Percentiles rank a stretch among this genome's conserved stretches.
Evolutionary conservation across 2,329 filamentous ascomycete genomes (phyloP).

Genomic region (Fusarium subtropicale): DNA sequence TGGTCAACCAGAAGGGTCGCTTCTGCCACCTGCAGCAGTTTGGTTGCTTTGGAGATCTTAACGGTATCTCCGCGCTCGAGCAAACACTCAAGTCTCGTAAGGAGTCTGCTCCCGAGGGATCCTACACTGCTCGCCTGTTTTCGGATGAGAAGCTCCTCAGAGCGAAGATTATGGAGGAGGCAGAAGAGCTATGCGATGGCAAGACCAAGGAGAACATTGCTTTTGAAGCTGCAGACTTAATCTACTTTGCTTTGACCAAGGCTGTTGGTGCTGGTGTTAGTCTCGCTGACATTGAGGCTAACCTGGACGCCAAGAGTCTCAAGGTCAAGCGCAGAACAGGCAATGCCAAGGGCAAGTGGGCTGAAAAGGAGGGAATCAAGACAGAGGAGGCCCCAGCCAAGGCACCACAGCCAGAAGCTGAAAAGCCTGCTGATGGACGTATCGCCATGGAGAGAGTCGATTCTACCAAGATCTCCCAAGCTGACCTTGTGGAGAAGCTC

Average conservation of each 20-base stretch:
- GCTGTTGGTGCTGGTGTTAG: constrained; percentile 86
- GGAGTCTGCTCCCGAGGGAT: constrained; percentile 83
- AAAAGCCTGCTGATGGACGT: constrained; percentile 58
- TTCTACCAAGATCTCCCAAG: constrained; percentile 70
- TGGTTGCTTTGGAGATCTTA: constrained; percentile 89
- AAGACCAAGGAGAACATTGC: constrained; percentile 84
- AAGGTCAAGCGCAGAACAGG: constrained; percentile 95
- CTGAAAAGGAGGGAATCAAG: constrained; percentile 80
- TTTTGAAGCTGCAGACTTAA: constrained; percentile 92
- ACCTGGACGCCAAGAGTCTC: constrained; percentile 91
- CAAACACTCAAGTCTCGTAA: constrained; percentile 88
- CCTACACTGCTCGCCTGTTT: constrained; percentile 94
- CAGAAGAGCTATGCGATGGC: constrained; percentile 92
- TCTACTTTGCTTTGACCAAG: constrained; percentile 95
- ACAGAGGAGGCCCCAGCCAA: constrained; percentile 53
- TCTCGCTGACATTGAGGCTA: constrained; percentile 89
- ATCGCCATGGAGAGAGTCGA: constrained; percentile 88
- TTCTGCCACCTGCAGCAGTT: constrained; percentile 96
- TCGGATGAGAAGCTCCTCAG: constrained; percentile 88
- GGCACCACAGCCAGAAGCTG: constrained; percentile 46
- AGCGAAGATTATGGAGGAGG: constrained; percentile 99
- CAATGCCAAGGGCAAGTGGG: constrained; percentile 94
- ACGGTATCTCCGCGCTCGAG: constrained; percentile 84
- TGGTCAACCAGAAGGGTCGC: constrained; percentile 87
- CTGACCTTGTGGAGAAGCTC: constrained; percentile 78